Evolutionary conservation across 2,329 filamentous ascomycete species (phyloP).

Genomic region (Paramyrothecium sp.): DNA sequence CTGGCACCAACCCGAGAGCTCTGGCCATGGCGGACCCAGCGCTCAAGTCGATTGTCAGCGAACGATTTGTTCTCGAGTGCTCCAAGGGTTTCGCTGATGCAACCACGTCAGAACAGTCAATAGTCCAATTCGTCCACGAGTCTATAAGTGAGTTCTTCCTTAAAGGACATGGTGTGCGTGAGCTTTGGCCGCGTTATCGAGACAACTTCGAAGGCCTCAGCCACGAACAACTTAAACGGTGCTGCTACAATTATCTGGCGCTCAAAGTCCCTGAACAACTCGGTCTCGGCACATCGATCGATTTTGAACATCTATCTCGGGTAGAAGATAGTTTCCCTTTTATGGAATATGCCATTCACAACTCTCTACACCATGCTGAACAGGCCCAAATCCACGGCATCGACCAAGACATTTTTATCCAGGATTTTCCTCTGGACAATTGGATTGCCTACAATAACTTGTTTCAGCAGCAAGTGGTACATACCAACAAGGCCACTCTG

Average conservation of each 20-base stretch:
- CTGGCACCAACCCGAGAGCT: not conserved
- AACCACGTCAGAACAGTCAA: not conserved
- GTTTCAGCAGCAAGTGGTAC: not conserved
- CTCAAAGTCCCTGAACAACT: not conserved
- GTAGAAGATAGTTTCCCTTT: not conserved
- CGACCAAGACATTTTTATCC: not conserved
- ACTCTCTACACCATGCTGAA: not conserved
- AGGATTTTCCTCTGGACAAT: not conserved
- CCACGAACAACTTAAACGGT: not conserved
- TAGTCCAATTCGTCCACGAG: not conserved
- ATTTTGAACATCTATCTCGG: not conserved
- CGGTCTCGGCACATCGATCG: not conserved
- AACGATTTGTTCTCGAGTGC: not conserved
- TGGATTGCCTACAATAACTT: not conserved
- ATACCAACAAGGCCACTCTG: not conserved
- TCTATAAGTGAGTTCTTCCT: not conserved
- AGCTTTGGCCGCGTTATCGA: not conserved
- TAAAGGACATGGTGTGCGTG: not conserved
- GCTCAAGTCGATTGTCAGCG: not conserved
- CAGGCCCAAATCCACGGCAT: not conserved
- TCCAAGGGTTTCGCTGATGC: not conserved
- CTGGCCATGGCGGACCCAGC: not conserved
- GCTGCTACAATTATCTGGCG: not conserved
- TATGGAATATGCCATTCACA: not conserved
- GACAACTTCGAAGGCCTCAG: not conserved